Evolutionary conservation across 352 stramenopile genomes (phyloP).

Genomic region (Poterioochromonas sp.): DNA sequence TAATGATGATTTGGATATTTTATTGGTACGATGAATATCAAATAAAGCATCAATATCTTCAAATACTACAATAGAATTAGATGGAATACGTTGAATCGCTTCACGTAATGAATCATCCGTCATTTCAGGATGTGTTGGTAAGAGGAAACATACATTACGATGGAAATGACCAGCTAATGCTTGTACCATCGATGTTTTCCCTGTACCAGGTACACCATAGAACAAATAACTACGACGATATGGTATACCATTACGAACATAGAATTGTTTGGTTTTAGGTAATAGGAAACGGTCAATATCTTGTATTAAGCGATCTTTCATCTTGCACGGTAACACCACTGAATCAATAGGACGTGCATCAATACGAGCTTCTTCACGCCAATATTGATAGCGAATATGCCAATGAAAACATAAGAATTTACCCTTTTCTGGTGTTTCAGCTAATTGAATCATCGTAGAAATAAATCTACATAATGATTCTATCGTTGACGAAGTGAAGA

Average conservation of each 20-base stretch:
- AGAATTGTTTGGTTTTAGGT: not conserved
- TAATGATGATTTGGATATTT: not conserved
- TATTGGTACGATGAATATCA: not conserved
- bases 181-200: too few species aligned
- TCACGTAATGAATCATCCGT: not conserved
- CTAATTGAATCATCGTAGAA: not conserved
- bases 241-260: not conserved
- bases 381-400: not conserved
- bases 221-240: not conserved
- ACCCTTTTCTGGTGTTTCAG: not conserved
- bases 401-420: not conserved
- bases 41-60: not conserved
- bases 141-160: not conserved
- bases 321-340: not conserved
- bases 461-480: not conserved
- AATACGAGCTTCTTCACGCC: not conserved
- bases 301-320: not conserved
- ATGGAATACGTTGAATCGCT: not conserved
- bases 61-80: not conserved
- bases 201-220: not conserved
- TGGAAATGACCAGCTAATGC: not conserved
- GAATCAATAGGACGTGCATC: not conserved
- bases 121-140: not conserved
- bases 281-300: not conserved
- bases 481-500: not conserved